Conservation (phyloP, 1,284 basidiomycete genomes). For the Trichosporon faecale region DNA sequence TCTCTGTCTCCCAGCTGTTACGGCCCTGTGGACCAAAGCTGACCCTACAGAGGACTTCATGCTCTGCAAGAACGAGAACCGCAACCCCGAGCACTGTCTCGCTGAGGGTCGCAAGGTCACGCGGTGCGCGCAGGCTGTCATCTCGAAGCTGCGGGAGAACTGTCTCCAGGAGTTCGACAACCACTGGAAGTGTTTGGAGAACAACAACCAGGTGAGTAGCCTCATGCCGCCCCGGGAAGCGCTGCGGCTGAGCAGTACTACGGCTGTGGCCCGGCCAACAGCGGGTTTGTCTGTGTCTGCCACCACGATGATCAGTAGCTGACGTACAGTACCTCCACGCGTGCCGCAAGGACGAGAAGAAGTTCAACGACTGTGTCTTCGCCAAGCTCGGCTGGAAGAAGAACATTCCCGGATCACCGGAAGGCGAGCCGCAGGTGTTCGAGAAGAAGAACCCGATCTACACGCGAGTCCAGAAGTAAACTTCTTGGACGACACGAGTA, state of each 20-base stretch:
- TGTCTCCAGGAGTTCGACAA: conserved; percentile 84
- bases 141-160: conserved; percentile 87
- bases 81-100: conserved; percentile 87
- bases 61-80: conserved; percentile 93
- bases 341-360: conserved; percentile 85
- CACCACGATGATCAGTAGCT: too few species aligned
- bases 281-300: too few species aligned
- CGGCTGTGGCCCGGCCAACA: too few species aligned
- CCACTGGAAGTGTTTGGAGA: conserved; percentile 94
- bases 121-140: conserved; percentile 87
- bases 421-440: conserved; percentile 80
- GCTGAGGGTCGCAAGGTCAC: conserved; percentile 96
- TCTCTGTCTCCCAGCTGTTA: background rate
- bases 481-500: background rate
- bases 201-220: conserved; percentile 81
- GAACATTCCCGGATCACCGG: conserved; percentile 85
- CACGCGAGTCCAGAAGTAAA: conserved; percentile 70
- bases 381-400: conserved; percentile 91
- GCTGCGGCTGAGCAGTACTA: too few species aligned
- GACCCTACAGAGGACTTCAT: conserved; percentile 88
- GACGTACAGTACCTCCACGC: conserved; percentile 73
- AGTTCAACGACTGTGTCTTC: conserved; percentile 93
- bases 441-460: conserved; percentile 83
- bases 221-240: too few species aligned
- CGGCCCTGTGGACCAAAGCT: background rate